Percentiles rank a stretch among this genome's conserved stretches.
Evolutionary conservation across 768 basidiomycete species (phyloP).

Genomic region (Trametes punicea): DNA sequence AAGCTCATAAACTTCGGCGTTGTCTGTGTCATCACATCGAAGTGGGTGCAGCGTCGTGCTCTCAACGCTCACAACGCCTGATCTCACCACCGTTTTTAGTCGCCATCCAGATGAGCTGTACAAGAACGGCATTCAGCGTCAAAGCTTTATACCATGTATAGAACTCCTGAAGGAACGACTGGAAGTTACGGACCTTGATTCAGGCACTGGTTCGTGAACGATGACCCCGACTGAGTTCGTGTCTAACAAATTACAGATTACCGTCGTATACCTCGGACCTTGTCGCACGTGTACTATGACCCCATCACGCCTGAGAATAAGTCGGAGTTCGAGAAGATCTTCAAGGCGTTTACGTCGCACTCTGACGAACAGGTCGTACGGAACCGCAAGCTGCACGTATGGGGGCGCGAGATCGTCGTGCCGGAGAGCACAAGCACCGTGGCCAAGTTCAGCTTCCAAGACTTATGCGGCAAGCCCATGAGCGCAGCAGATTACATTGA

Average conservation of each 20-base stretch:
- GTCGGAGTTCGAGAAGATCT: slow-evolving; percentile 80
- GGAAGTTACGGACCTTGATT: slow-evolving; percentile 88
- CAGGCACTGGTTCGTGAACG: slow-evolving; percentile 72
- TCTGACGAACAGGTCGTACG: slow-evolving; percentile 52
- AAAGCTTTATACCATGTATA: slow-evolving; percentile 93
- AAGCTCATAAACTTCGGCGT: slow-evolving; percentile 84
- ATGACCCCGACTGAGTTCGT: background rate
- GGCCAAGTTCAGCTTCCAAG: slow-evolving; percentile 82
- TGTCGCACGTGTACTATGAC: slow-evolving; percentile 92
- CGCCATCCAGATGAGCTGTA: slow-evolving; percentile 97
- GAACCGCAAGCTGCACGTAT: slow-evolving; percentile 71
- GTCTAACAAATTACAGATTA: slow-evolving; percentile 60
- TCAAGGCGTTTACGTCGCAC: slow-evolving; percentile 61
- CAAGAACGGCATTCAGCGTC: slow-evolving; percentile 96
- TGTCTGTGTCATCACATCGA: slow-evolving; percentile 94
- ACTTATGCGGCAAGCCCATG: slow-evolving; percentile 85
- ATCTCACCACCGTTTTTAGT: slow-evolving; percentile 41
- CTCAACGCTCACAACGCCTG: background rate
- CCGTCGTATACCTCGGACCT: slow-evolving; percentile 85
- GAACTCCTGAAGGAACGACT: slow-evolving; percentile 87
- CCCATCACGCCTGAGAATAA: slow-evolving; percentile 67
- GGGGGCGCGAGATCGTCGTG: slow-evolving; percentile 81
- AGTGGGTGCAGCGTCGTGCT: slow-evolving; percentile 50
- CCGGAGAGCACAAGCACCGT: slow-evolving; percentile 78
- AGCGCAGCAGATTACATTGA: slow-evolving; percentile 97